phyloP scores from a whole-genome alignment of 768 basidiomycete genomes.

The Panellus pusillus region DNA sequence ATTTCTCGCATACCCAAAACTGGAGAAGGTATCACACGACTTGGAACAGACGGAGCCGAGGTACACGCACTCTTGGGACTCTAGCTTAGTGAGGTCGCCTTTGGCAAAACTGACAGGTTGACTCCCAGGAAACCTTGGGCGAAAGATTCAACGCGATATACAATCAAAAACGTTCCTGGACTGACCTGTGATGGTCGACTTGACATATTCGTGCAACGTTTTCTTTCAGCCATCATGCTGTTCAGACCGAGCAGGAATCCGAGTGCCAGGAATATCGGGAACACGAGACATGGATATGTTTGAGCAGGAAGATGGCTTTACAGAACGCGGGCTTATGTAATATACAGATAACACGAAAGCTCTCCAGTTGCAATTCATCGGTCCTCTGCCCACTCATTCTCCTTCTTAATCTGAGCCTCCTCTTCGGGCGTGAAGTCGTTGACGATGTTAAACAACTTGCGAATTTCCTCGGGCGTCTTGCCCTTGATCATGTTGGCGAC shows the following conservation, averaged over 20 bases:
- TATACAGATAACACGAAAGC: background rate
- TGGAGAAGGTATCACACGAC: slow-evolving; percentile 31
- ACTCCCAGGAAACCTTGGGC: slow-evolving; percentile 84
- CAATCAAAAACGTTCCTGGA: slow-evolving; percentile 10
- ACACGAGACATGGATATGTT: slow-evolving; percentile 46
- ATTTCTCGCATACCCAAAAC: slow-evolving; percentile 99
- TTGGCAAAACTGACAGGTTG: slow-evolving; percentile 90
- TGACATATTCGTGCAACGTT: slow-evolving; percentile 66
- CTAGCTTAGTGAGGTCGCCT: slow-evolving; percentile 71
- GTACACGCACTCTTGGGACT: slow-evolving; percentile 73
- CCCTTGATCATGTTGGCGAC: slow-evolving; percentile 99
- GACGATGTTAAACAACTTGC: slow-evolving; percentile 96
- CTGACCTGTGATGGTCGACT: slow-evolving; percentile 64
- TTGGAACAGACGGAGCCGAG: background rate
- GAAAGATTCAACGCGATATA: no score
- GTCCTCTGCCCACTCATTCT: slow-evolving; percentile 98
- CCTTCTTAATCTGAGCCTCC: slow-evolving; percentile 99
- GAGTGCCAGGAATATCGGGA: slow-evolving; percentile 70
- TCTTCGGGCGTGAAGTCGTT: slow-evolving; percentile 99
- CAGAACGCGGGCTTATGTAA: background rate
- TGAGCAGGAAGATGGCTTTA: background rate
- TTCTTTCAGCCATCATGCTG: slow-evolving; percentile 66
- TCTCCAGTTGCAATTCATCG: slow-evolving; percentile 47
- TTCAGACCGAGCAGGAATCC: slow-evolving; percentile 53
- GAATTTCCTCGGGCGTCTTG: slow-evolving; percentile 98